Conservation (phyloP, 2,329 filamentous ascomycete genomes). For the Colletotrichum endophyticum region DNA sequence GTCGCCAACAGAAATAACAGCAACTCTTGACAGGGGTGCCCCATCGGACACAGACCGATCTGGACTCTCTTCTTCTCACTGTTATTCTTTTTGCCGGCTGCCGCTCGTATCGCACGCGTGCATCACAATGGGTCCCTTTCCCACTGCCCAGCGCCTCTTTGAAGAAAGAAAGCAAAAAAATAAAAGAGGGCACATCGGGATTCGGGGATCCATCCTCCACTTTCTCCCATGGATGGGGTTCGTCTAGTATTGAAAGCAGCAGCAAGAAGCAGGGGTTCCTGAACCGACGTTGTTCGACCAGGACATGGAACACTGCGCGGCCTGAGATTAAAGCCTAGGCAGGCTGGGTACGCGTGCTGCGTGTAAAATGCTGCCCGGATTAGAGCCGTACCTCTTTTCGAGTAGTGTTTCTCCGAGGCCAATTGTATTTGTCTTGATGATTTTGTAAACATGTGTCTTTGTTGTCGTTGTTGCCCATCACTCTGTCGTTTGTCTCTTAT, state of each 20-base stretch:
- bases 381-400: background rate
- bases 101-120: slow-evolving; percentile 16
- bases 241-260: background rate
- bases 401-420: background rate
- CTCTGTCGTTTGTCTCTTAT: background rate
- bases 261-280: background rate
- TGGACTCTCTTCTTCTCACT: background rate
- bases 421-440: background rate
- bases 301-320: slow-evolving; percentile 2
- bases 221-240: background rate
- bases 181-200: slow-evolving; percentile 4
- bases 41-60: slow-evolving; percentile 19
- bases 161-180: background rate
- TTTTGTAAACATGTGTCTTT: background rate
- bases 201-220: slow-evolving; percentile 15
- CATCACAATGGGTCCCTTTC: background rate
- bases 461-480: background rate
- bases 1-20: slow-evolving; percentile 4
- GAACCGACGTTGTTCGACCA: background rate
- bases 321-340: background rate
- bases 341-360: background rate
- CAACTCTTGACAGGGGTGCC: background rate
- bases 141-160: background rate
- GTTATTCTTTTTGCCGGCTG: background rate
- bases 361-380: background rate